Evolutionary conservation across 2,329 filamentous ascomycete species (phyloP).

Genomic region (Ophiocordyceps australis): DNA sequence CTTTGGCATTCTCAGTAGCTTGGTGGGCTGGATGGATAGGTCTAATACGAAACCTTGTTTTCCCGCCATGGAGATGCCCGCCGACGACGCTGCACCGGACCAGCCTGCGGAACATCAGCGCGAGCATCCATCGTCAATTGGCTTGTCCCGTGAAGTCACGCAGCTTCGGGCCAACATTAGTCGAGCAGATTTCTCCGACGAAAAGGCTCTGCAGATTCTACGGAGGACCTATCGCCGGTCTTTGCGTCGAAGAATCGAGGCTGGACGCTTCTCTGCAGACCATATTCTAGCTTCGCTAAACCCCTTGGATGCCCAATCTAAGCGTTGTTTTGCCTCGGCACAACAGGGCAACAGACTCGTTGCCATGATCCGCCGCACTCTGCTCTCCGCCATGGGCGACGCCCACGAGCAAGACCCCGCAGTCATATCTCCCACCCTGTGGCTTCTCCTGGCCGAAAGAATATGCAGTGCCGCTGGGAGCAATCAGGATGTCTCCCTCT

Average conservation of each 20-base stretch:
- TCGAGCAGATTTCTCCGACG: background rate
- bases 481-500: slow-evolving; percentile 5
- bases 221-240: slow-evolving; percentile 3
- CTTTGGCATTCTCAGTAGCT: slow-evolving; percentile 7
- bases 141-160: background rate
- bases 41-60: too few species aligned
- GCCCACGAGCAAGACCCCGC: slow-evolving; percentile 1
- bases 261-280: slow-evolving; percentile 4
- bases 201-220: background rate
- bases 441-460: slow-evolving; percentile 4
- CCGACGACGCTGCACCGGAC: background rate
- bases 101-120: too few species aligned
- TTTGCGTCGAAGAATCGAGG: slow-evolving; percentile 3
- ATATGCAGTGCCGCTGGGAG: slow-evolving; percentile 3
- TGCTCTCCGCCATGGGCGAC: slow-evolving; percentile 5
- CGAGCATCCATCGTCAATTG: too few species aligned
- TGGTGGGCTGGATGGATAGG: slow-evolving; percentile 11
- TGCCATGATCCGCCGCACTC: slow-evolving; percentile 6
- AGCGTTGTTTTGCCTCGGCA: slow-evolving; percentile 3
- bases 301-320: slow-evolving; percentile 5
- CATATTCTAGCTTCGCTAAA: slow-evolving; percentile 4
- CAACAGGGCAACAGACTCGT: slow-evolving; percentile 3
- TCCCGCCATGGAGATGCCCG: slow-evolving; percentile 5
- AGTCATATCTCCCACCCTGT: slow-evolving; percentile 3
- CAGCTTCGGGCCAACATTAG: too few species aligned